phyloP scores from a whole-genome alignment of 805 yeast species.

The Saturnispora kantuleensis region DNA sequence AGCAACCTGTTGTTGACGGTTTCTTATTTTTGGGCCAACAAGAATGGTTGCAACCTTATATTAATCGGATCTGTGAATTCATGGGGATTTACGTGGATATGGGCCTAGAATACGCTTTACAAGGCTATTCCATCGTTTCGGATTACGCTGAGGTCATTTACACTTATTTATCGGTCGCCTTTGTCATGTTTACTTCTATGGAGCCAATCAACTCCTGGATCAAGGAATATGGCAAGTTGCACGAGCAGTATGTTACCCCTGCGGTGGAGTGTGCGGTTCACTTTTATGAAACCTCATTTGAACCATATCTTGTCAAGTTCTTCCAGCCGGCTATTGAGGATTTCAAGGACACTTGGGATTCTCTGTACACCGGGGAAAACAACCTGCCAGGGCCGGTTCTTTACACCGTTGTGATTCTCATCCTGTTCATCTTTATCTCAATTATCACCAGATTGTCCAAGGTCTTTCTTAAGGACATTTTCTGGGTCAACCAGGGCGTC shows the following conservation, averaged over 20 bases:
- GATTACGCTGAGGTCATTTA: slow-evolving; percentile 3
- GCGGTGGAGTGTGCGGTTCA: not conserved
- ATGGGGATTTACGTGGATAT: not conserved
- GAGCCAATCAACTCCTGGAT: slow-evolving; percentile 4
- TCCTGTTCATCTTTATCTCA: slow-evolving; percentile 9
- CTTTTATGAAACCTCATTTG: not conserved
- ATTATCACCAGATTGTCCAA: slow-evolving; percentile 11
- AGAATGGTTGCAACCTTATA: no score
- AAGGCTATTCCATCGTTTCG: not conserved
- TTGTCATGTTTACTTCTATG: slow-evolving; percentile 8
- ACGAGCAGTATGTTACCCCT: not conserved
- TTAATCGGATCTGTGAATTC: not conserved
- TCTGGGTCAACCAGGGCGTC: slow-evolving; percentile 19
- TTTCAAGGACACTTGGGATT: not conserved
- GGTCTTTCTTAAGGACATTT: slow-evolving; percentile 18
- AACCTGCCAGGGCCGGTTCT: slow-evolving; percentile 5
- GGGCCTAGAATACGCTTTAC: not conserved
- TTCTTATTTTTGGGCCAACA: no score
- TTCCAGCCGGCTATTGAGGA: slow-evolving; percentile 2
- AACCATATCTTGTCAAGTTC: not conserved
- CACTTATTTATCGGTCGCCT: slow-evolving; percentile 8
- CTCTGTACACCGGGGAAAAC: not conserved
- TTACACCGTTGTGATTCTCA: not conserved
- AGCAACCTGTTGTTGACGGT: slow-evolving; percentile 1
- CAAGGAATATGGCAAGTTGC: not conserved